phyloP scores from a whole-genome alignment of 2,329 filamentous ascomycete genomes.

The Colletotrichum godetiae region DNA sequence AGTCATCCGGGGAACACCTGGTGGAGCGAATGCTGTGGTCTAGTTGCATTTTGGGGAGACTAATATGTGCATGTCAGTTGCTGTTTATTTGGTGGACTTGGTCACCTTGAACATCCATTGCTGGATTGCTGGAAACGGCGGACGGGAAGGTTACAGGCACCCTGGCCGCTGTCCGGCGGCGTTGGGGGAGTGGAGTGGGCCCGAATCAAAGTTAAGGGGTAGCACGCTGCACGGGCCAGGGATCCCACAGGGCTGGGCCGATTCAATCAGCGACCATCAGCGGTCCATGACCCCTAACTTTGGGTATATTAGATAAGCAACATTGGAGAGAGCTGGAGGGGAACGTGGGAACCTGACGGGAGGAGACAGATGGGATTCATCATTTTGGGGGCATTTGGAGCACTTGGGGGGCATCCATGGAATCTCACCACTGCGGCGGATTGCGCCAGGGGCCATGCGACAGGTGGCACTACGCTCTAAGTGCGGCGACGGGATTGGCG shows the following conservation, averaged over 20 bases:
- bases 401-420: background rate
- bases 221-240: constrained; percentile 22
- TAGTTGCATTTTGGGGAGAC: background rate
- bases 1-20: background rate
- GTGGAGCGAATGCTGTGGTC: background rate
- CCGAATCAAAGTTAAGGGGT: constrained; percentile 30
- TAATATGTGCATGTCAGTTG: background rate
- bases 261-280: background rate
- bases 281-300: background rate
- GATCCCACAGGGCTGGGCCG: constrained; percentile 26
- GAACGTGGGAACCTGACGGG: background rate
- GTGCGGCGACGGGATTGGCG: constrained; percentile 21
- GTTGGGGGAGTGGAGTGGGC: constrained; percentile 6
- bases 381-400: no score
- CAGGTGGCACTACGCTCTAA: constrained; percentile 10
- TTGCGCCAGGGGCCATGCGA: constrained; percentile 3
- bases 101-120: background rate
- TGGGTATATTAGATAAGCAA: background rate
- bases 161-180: no score
- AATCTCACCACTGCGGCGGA: background rate
- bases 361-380: background rate
- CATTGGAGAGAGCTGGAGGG: background rate
- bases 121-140: background rate
- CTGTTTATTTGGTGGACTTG: background rate
- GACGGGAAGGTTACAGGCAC: background rate